Conservation (phyloP, 164 flowering plant genomes). For the Akebia trifoliata region DNA sequence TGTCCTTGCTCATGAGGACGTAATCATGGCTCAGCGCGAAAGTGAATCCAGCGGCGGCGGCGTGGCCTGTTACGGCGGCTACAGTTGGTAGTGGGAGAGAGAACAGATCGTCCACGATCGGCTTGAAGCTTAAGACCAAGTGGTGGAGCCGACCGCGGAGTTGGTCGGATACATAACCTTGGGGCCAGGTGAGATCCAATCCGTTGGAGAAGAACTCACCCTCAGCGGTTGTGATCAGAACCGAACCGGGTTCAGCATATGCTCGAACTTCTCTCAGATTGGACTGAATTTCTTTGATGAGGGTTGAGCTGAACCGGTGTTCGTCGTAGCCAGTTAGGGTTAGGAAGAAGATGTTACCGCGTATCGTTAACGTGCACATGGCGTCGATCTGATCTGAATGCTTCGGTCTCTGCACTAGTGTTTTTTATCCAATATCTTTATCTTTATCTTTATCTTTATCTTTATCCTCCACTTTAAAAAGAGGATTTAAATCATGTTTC, state of each 20-base stretch:
- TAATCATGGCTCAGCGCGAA: conserved; percentile 73
- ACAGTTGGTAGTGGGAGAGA: conserved; percentile 83
- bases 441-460: too few relatives aligned
- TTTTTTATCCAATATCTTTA: too few relatives aligned
- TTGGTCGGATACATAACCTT: conserved; percentile 10
- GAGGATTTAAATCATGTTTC: too few relatives aligned
- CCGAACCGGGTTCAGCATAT: conserved; percentile 39
- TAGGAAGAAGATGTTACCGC: conserved; percentile 41
- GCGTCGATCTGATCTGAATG: not conserved
- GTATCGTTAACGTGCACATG: conserved; percentile 45
- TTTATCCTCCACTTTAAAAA: too few relatives aligned
- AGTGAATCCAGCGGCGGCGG: conserved; percentile 63
- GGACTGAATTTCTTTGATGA: conserved; percentile 31
- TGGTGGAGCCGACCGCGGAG: conserved; percentile 12
- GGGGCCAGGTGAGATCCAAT: conserved; percentile 62
- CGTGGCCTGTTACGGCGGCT: conserved; percentile 83
- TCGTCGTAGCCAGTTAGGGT: conserved; percentile 47
- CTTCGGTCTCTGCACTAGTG: too few relatives aligned
- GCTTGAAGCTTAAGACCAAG: conserved; percentile 21
- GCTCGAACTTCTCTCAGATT: conserved; percentile 29
- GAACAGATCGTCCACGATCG: conserved; percentile 43
- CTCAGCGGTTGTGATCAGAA: conserved; percentile 58
- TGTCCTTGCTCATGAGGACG: conserved; percentile 58
- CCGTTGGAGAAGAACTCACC: conserved; percentile 91
- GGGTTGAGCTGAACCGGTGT: conserved; percentile 42